These are phyloP conservation scores for Phoma sp. DNA, from an alignment of 2,329 filamentous ascomycete genomes.

Conservation along the genomic window DNA sequence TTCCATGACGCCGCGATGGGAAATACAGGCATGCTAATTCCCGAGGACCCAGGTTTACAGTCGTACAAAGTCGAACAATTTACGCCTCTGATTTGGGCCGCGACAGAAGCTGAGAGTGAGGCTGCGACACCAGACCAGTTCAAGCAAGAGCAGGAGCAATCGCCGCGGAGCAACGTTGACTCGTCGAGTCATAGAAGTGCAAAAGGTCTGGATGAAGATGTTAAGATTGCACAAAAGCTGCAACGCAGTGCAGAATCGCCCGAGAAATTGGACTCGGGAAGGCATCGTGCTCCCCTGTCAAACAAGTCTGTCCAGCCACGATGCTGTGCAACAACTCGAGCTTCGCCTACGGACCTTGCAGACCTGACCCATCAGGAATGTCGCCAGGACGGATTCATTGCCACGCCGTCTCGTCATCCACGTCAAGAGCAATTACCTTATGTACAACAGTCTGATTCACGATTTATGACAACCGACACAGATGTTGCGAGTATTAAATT, in stretches of 20 bases:
- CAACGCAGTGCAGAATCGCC: constrained; percentile 20
- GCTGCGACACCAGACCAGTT: constrained; percentile 2
- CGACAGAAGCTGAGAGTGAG: constrained; percentile 21
- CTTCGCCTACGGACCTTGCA: constrained; percentile 20
- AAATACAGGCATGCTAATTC: constrained; percentile 54
- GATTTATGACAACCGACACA: background rate
- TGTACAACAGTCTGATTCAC: constrained; percentile 12
- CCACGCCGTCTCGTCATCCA: background rate
- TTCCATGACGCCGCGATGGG: constrained; percentile 53
- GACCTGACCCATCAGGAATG: constrained; percentile 7
- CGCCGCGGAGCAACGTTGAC: constrained; percentile 21
- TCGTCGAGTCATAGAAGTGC: constrained; percentile 12
- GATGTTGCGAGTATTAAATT: background rate
- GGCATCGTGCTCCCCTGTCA: constrained; percentile 26
- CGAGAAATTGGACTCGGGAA: constrained; percentile 26
- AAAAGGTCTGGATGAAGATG: constrained; percentile 2
- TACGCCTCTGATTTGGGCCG: constrained; percentile 40
- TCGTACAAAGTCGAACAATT: constrained; percentile 41
- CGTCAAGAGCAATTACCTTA: constrained; percentile 7
- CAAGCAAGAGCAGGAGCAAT: constrained; percentile 18
- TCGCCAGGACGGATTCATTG: background rate
- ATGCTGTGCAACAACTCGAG: constrained; percentile 27
- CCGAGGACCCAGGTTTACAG: constrained; percentile 55
- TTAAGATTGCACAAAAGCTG: constrained; percentile 18
- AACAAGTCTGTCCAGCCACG: constrained; percentile 28